A percentile compares a stretch with the other conserved stretches of the same genome.
Evolutionary conservation across 805 yeast genomes (phyloP).

Genomic region (Suhomyces kilbournensis): DNA sequence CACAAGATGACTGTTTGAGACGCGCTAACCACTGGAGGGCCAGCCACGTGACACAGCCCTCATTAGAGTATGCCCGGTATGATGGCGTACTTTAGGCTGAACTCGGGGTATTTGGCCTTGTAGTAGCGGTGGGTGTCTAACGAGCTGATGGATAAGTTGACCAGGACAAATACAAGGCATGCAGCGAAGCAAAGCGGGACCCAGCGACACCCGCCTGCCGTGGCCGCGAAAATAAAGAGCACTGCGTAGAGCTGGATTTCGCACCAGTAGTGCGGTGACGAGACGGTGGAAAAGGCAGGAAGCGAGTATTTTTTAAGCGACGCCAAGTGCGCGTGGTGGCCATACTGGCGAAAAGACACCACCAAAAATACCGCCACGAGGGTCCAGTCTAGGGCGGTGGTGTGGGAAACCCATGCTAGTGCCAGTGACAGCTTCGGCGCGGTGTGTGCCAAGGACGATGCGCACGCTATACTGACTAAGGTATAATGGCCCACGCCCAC

Average conservation of each 20-base stretch:
- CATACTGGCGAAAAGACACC: constrained; percentile 52
- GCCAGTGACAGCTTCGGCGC: too few relatives aligned
- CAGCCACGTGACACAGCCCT: not conserved
- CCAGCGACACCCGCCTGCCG: constrained; percentile 11
- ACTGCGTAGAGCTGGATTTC: constrained; percentile 56
- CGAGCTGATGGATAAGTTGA: constrained; percentile 57
- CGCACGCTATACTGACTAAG: constrained; percentile 22
- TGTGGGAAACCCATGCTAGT: not conserved
- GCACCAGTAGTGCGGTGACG: constrained; percentile 70
- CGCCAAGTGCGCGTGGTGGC: constrained; percentile 51
- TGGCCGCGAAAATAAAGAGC: constrained; percentile 19
- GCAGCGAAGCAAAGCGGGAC: constrained; percentile 19
- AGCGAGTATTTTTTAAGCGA: constrained; percentile 50
- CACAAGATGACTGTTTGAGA: too few relatives aligned
- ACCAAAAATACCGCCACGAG: constrained; percentile 36
- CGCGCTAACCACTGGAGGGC: not conserved
- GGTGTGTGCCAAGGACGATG: not conserved
- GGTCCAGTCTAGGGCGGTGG: constrained; percentile 17
- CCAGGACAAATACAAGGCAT: constrained; percentile 32
- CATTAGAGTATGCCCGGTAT: constrained; percentile 10
- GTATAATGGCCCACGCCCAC: constrained; percentile 63
- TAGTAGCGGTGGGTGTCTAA: constrained; percentile 51
- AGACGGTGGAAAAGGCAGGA: constrained; percentile 46
- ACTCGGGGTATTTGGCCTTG: constrained; percentile 25
- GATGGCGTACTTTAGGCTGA: constrained; percentile 28